Conservation (phyloP, 208 protist species). For the Wallacemonas sp. region DNA sequence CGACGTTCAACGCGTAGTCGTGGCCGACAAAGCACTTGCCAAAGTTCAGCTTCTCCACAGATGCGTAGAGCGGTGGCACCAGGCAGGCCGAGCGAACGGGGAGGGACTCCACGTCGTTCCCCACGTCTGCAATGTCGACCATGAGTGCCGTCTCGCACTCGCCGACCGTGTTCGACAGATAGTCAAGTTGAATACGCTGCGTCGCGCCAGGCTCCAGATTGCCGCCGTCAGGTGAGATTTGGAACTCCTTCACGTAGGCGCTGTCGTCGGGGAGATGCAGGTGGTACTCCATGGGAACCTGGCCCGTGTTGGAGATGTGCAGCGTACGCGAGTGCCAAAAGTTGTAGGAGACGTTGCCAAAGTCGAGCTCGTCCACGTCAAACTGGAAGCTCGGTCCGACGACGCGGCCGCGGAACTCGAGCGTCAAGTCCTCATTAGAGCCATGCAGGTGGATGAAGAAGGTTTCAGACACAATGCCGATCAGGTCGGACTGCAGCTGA, state of each 20-base stretch:
- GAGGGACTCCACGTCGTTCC: slow-evolving; percentile 78
- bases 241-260: slow-evolving; percentile 58
- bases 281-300: slow-evolving; percentile 91
- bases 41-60: slow-evolving; percentile 72
- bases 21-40: slow-evolving; percentile 91
- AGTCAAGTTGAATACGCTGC: slow-evolving; percentile 70
- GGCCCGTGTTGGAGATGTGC: slow-evolving; percentile 92
- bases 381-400: slow-evolving; percentile 94
- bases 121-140: slow-evolving; percentile 94
- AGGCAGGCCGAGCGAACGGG: slow-evolving; percentile 85
- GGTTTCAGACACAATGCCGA: slow-evolving; percentile 89
- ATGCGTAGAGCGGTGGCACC: slow-evolving; percentile 80
- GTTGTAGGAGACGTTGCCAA: slow-evolving; percentile 93
- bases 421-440: slow-evolving; percentile 61
- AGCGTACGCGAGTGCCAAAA: slow-evolving; percentile 77
- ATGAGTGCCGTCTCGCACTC: slow-evolving; percentile 82
- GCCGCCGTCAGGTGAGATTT: slow-evolving; percentile 65
- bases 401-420: slow-evolving; percentile 88
- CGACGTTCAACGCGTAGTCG: slow-evolving; percentile 81
- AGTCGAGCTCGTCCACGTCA: slow-evolving; percentile 89
- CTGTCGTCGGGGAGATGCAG: slow-evolving; percentile 75
- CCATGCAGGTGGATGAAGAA: slow-evolving; percentile 89
- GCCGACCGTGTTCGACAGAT: slow-evolving; percentile 76
- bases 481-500: slow-evolving; percentile 76
- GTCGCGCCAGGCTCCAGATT: slow-evolving; percentile 57